Percentiles rank a stretch among this genome's conserved stretches.
phyloP scores from a whole-genome alignment of 805 yeast species.

The Pichia californica region DNA sequence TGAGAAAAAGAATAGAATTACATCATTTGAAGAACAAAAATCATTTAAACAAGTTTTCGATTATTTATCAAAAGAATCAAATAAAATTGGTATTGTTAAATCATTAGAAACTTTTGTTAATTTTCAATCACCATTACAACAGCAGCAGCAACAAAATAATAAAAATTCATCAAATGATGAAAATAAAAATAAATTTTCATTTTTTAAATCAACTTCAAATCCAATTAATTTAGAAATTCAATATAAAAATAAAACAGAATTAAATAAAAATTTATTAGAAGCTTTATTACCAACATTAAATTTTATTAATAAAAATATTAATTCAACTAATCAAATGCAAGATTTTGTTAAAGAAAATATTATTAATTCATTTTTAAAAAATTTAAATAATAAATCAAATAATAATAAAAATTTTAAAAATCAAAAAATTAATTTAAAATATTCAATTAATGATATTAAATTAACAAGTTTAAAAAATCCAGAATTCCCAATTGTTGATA shows the following conservation, averaged over 20 bases:
- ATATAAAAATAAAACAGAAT: conserved; percentile 10
- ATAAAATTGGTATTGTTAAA: conserved; percentile 21
- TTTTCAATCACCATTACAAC: conserved; percentile 8
- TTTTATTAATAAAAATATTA: conserved; percentile 19
- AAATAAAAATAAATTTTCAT: conserved; percentile 4
- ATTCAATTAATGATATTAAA: conserved; percentile 9
- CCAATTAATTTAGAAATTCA: conserved; percentile 15
- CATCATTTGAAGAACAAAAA: conserved; percentile 29
- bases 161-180: not conserved
- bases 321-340: conserved; percentile 17
- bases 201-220: conserved; percentile 6
- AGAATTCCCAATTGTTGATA: conserved; percentile 18
- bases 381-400: not conserved
- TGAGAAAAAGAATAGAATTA: conserved; percentile 13
- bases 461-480: conserved; percentile 14
- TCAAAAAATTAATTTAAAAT: not conserved
- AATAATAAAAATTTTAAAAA: not conserved
- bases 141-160: not conserved
- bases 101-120: conserved; percentile 23
- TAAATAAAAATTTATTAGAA: conserved; percentile 10
- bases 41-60: conserved; percentile 27
- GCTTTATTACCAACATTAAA: conserved; percentile 18
- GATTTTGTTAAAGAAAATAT: conserved; percentile 17
- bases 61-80: conserved; percentile 19
- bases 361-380: conserved; percentile 16